These are phyloP conservation scores for Penicillium italicum DNA, from an alignment of 2,329 filamentous ascomycete genomes.

Conservation along the genomic window DNA sequence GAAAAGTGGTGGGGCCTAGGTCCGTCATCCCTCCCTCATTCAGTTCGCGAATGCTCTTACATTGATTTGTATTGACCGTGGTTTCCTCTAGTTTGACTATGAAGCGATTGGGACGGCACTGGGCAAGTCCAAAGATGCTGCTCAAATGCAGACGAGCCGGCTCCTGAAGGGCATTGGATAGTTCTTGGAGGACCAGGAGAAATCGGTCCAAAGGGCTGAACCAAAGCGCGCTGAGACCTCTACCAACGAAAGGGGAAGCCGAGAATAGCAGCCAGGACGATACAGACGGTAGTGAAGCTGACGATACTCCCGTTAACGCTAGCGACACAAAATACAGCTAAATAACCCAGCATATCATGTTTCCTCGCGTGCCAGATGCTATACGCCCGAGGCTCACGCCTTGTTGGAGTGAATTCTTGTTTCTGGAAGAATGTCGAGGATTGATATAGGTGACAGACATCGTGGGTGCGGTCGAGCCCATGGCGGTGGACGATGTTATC, in stretches of 20 bases:
- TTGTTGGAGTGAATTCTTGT: no score
- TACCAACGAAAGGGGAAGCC: background rate
- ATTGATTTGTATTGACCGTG: background rate
- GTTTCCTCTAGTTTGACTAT: background rate
- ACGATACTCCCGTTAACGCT: background rate
- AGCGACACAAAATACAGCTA: background rate
- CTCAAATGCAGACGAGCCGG: background rate
- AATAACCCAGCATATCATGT: background rate
- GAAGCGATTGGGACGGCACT: background rate
- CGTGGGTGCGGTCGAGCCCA: no score
- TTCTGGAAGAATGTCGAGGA: no score
- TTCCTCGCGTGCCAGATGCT: background rate
- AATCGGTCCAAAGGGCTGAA: background rate
- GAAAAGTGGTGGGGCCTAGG: background rate
- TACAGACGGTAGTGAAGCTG: background rate
- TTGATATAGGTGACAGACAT: no score
- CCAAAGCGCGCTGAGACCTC: background rate
- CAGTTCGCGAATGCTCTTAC: rapidly evolving
- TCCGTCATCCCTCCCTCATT: background rate
- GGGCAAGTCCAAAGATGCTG: background rate
- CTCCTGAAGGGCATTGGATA: background rate
- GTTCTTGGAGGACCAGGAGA: background rate
- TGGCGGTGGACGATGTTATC: no score
- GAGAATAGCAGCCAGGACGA: background rate
- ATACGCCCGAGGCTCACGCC: no score